Conservation (phyloP, 352 stramenopile genomes). For the Phytophthora uliginosa region DNA sequence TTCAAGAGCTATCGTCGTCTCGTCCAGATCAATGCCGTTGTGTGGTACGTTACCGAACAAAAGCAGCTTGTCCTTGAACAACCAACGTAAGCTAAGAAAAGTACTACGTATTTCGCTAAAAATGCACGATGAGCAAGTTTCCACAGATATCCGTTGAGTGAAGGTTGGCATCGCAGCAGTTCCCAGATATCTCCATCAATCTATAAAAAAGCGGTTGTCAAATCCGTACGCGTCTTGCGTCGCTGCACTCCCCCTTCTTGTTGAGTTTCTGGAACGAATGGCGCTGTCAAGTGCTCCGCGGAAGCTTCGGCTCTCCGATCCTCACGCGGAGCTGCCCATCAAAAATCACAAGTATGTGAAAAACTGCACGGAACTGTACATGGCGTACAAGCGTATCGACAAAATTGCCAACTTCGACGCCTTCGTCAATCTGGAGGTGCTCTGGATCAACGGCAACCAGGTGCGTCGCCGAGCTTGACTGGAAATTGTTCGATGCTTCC, state of each 20-base stretch:
- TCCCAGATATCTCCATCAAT: neutral
- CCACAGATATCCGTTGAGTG: neutral
- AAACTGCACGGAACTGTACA: constrained; percentile 89
- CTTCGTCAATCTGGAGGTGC: constrained; percentile 91
- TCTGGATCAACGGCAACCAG: constrained; percentile 93
- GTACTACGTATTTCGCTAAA: constrained; percentile 6
- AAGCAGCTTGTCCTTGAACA: neutral
- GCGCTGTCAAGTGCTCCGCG: constrained; percentile 8
- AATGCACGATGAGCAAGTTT: neutral
- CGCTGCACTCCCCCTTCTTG: neutral
- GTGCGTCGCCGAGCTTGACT: constrained; percentile 29
- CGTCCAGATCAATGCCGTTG: constrained; percentile 13
- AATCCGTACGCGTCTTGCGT: neutral
- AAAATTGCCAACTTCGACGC: constrained; percentile 85
- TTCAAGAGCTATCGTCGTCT: neutral
- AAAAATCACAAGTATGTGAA: constrained; percentile 94
- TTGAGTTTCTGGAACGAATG: constrained; percentile 12
- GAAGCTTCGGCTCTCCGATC: constrained; percentile 66
- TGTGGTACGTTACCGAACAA: constrained; percentile 15
- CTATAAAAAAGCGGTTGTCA: constrained; percentile 28
- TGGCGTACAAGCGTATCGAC: constrained; percentile 83
- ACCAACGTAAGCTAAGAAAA: constrained; percentile 20
- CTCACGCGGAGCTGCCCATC: constrained; percentile 81
- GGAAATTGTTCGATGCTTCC: neutral
- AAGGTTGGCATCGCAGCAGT: neutral